Evolutionary conservation across 208 protist species (phyloP), one percentile per base, ranked within the genome.

Genomic region (Crithidia thermophila): DNA sequence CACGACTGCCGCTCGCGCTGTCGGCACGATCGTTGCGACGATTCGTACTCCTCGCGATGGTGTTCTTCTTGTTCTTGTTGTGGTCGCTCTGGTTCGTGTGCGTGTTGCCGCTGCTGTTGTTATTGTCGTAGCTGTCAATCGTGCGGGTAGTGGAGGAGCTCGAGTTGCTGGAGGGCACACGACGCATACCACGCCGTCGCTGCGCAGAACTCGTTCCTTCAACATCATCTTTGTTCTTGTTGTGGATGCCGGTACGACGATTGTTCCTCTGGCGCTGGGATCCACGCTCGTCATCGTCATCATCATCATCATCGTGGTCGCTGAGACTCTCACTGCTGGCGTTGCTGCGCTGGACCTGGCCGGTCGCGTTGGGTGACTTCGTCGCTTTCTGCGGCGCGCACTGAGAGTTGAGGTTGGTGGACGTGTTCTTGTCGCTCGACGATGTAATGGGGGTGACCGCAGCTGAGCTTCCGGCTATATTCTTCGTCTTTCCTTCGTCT

Each of bases 81-180:
- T n/a, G n/a, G n/a, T n/a, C n/a, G n/a, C n/a, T n/a, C n/a, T n/a
- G n/a, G n/a, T n/a, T n/a, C n/a, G n/a, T n/a, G 31, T 57, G 46
- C 23, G 14, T 31, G 21, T 42, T 42, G 11, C 43, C 21, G 28
- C 37, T 31, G 18, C 18, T 30, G n/a, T 36, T 37, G 43, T 59
- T 46, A 27, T 43, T 46, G 9, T 46, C 37, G 30, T 56, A 75
- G 61, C 56, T 59, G 39, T 75, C 57, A 14, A 59, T 65, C 25
- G 40, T 71, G 51, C 50, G 66, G 9, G 40, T 56, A 4, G 50
- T 61, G 21, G 58, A 45, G 31, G 28, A 42, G 31, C 39, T 67
- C 16, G 53, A 58, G 5, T 42, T 50, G 0, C 33, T 47, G 0
- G 53, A 53, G 20, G 40, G 14, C 9, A 51, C 53, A 25, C 43